These are phyloP conservation scores for Pythium sp. DNA, from an alignment of 352 stramenopile genomes.

Conservation along the genomic window DNA sequence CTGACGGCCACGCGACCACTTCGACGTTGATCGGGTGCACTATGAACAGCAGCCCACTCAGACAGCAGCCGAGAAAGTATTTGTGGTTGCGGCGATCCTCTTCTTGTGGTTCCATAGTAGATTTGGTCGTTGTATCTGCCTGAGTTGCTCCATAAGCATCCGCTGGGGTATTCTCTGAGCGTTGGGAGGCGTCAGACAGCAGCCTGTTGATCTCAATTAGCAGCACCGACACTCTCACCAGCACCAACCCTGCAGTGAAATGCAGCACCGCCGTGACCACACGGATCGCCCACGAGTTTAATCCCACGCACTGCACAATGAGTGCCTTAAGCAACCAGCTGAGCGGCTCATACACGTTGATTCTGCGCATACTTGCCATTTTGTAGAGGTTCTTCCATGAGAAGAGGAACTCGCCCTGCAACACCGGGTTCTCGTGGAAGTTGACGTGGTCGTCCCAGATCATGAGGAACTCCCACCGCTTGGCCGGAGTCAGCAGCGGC, in stretches of 20 bases:
- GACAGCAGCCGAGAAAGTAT: slow-evolving; percentile 24
- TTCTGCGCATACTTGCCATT: slow-evolving; percentile 54
- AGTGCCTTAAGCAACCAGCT: slow-evolving; percentile 63
- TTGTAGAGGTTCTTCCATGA: slow-evolving; percentile 24
- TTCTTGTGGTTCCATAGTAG: not conserved
- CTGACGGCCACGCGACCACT: slow-evolving; percentile 28
- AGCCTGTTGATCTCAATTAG: slow-evolving; percentile 24
- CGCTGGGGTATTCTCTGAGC: not conserved
- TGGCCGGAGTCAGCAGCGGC: not conserved
- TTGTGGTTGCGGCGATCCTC: not conserved
- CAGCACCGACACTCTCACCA: slow-evolving; percentile 25
- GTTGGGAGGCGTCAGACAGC: not conserved
- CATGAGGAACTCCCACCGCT: not conserved
- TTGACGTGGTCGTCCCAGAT: not conserved
- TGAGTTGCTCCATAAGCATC: not conserved
- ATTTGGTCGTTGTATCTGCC: not conserved
- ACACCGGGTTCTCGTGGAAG: not conserved
- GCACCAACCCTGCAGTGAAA: slow-evolving; percentile 23
- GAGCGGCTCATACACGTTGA: slow-evolving; percentile 75
- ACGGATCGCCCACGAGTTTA: slow-evolving; percentile 40
- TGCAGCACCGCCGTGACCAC: slow-evolving; percentile 46
- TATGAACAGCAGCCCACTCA: slow-evolving; percentile 46
- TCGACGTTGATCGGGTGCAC: slow-evolving; percentile 58
- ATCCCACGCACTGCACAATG: slow-evolving; percentile 29
- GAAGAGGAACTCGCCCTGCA: slow-evolving; percentile 15